Percentiles rank a stretch among this genome's conserved stretches.
Conservation (phyloP, 2,329 filamentous ascomycete species). For the Cyphellophora europaea region DNA sequence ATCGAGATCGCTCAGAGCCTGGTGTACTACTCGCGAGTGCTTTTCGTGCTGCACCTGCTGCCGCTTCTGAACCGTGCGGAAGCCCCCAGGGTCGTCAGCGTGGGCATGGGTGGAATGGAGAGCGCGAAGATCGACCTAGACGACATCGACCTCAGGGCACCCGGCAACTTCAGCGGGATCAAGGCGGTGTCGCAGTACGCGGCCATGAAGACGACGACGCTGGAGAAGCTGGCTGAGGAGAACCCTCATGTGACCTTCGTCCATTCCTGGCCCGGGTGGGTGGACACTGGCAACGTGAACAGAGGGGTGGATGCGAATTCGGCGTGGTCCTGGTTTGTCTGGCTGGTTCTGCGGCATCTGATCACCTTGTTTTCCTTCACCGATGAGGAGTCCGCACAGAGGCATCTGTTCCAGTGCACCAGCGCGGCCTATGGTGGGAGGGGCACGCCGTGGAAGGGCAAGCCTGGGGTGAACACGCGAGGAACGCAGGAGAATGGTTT, state of each 20-base stretch:
- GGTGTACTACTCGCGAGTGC: slow-evolving; percentile 36
- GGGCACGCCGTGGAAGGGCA: slow-evolving; percentile 8
- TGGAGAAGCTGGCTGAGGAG: slow-evolving; percentile 25
- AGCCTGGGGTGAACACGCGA: slow-evolving; percentile 18
- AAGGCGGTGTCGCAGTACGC: slow-evolving; percentile 24
- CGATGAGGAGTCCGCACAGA: slow-evolving; percentile 32
- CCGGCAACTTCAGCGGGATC: slow-evolving; percentile 22
- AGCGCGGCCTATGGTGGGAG: slow-evolving; percentile 22
- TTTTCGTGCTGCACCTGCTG: slow-evolving; percentile 31
- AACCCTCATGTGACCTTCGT: slow-evolving; percentile 26
- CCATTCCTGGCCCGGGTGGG: slow-evolving; percentile 27
- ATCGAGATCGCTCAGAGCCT: slow-evolving; percentile 32
- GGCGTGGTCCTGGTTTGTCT: slow-evolving; percentile 18
- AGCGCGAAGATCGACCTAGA: slow-evolving; percentile 21
- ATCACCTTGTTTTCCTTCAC: slow-evolving; percentile 17
- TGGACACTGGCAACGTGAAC: slow-evolving; percentile 27
- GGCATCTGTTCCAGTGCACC: slow-evolving; percentile 33
- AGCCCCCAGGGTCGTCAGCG: slow-evolving; percentile 25
- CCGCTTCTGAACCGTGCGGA: slow-evolving; percentile 27
- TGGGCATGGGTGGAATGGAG: slow-evolving; percentile 27
- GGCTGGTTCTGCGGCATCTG: slow-evolving; percentile 7
- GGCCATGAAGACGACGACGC: slow-evolving; percentile 23
- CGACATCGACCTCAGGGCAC: slow-evolving; percentile 26
- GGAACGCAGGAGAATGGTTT: slow-evolving; percentile 11
- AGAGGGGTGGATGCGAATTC: slow-evolving; percentile 11